Percentiles rank a stretch among this genome's conserved stretches.
Conservation (phyloP, 1,139 yeast species). For the Lodderomyces metapsilosis region DNA sequence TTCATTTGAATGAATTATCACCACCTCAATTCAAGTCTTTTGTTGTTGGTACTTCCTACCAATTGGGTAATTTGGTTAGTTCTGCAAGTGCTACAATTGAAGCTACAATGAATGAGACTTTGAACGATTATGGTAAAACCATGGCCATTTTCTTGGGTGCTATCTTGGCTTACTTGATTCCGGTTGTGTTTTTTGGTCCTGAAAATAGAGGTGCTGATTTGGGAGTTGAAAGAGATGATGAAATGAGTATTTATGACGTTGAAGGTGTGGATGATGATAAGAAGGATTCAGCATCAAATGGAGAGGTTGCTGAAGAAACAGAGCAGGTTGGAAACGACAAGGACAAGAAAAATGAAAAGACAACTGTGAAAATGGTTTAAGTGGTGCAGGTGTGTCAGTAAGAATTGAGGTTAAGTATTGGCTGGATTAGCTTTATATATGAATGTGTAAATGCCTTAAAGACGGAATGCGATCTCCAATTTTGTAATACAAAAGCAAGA, state of each 20-base stretch:
- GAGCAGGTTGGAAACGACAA: no score
- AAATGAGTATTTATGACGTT: conserved; percentile 9
- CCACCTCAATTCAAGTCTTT: conserved; percentile 73
- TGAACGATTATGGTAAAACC: conserved; percentile 44
- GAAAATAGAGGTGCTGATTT: conserved; percentile 55
- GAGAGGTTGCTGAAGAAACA: no score
- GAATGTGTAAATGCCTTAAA: no score
- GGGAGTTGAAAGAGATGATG: conserved; percentile 25
- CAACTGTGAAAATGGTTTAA: no score
- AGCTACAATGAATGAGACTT: conserved; percentile 46
- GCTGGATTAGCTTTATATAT: no score
- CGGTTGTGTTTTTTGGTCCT: conserved; percentile 68
- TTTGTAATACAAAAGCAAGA: no score
- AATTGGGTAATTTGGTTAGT: conserved; percentile 79
- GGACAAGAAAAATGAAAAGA: no score
- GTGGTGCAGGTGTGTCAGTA: no score
- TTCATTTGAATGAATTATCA: conserved; percentile 74
- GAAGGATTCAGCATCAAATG: neutral
- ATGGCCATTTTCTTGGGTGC: conserved; percentile 85
- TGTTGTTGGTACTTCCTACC: conserved; percentile 74
- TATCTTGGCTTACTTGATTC: conserved; percentile 61
- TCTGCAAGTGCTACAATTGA: conserved; percentile 85
- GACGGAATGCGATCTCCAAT: no score
- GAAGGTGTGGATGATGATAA: conserved; percentile 9
- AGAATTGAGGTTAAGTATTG: no score